These are phyloP conservation scores for Sphaceloma murrayae DNA, from an alignment of 2,329 filamentous ascomycete species.

Conservation along the genomic window DNA sequence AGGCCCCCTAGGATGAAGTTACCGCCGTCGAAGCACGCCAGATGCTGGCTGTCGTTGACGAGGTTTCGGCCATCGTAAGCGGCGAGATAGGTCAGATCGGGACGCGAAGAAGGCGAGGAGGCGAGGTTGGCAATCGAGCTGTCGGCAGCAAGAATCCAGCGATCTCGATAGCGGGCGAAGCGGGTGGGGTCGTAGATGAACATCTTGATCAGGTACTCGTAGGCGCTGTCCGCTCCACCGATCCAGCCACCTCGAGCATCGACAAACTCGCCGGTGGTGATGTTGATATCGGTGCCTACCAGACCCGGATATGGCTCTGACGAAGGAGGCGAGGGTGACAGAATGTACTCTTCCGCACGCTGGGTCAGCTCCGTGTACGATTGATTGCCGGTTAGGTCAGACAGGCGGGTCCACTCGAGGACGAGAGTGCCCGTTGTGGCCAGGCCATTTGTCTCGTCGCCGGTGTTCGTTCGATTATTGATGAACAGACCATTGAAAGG, in stretches of 20 bases:
- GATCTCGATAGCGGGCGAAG: slow-evolving; percentile 58
- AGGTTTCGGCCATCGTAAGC: slow-evolving; percentile 42
- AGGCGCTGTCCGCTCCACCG: slow-evolving; percentile 69
- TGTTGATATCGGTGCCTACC: slow-evolving; percentile 57
- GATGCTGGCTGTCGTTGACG: slow-evolving; percentile 35
- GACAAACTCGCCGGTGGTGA: slow-evolving; percentile 56
- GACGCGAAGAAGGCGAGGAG: slow-evolving; percentile 55
- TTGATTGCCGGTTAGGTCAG: slow-evolving; percentile 60
- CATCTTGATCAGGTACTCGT: slow-evolving; percentile 90
- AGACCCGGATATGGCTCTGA: slow-evolving; percentile 69
- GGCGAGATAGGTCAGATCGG: slow-evolving; percentile 64
- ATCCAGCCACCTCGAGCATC: slow-evolving; percentile 65
- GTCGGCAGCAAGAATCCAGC: slow-evolving; percentile 64
- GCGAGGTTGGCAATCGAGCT: slow-evolving; percentile 63
- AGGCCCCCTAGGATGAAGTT: slow-evolving; percentile 77
- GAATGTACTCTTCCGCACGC: slow-evolving; percentile 58
- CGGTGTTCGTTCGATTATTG: slow-evolving; percentile 38
- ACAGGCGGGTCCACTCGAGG: slow-evolving; percentile 74
- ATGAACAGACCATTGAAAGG: slow-evolving; percentile 62
- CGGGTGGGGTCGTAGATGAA: slow-evolving; percentile 63
- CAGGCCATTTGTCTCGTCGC: slow-evolving; percentile 54
- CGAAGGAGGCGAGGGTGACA: slow-evolving; percentile 51
- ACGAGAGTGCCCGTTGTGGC: slow-evolving; percentile 70
- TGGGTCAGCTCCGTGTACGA: slow-evolving; percentile 59
- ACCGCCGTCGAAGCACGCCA: slow-evolving; percentile 76